phyloP scores from a whole-genome alignment of 331 rosid genomes.

The Quercus tomentella region DNA sequence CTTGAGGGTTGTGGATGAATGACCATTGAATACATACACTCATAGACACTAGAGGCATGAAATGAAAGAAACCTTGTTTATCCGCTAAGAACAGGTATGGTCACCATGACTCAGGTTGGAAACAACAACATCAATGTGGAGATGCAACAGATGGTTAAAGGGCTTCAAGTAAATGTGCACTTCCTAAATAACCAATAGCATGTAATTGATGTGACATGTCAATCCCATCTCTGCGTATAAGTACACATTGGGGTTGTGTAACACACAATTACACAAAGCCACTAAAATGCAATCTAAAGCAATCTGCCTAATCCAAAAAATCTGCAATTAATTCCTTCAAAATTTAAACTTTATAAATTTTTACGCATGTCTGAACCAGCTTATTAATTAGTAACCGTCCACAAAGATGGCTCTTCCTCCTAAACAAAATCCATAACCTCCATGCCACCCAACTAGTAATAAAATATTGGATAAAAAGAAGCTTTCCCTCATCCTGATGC shows the following conservation, averaged over 20 bases:
- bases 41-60: not conserved
- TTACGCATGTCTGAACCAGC: not conserved
- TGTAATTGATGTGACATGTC: not conserved
- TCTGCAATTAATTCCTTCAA: not conserved
- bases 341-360: not conserved
- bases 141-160: not conserved
- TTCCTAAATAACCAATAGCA: not conserved
- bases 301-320: not conserved
- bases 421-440: slow-evolving; percentile 19
- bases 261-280: not conserved
- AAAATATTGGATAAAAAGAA: not conserved
- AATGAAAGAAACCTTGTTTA: not conserved
- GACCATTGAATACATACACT: not conserved
- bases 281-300: not conserved
- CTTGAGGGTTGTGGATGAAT: too few species aligned
- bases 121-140: not conserved
- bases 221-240: not conserved
- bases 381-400: not conserved
- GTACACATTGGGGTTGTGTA: not conserved
- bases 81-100: not conserved
- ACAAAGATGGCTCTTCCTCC: slow-evolving; percentile 4
- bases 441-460: slow-evolving; percentile 8
- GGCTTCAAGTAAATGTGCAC: not conserved
- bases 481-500: slow-evolving; percentile 11
- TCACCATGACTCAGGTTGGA: not conserved